A percentile compares a stretch with the other conserved stretches of the same genome.
phyloP scores from a whole-genome alignment of 2,329 filamentous ascomycete species.

The Nothophoma quercina region DNA sequence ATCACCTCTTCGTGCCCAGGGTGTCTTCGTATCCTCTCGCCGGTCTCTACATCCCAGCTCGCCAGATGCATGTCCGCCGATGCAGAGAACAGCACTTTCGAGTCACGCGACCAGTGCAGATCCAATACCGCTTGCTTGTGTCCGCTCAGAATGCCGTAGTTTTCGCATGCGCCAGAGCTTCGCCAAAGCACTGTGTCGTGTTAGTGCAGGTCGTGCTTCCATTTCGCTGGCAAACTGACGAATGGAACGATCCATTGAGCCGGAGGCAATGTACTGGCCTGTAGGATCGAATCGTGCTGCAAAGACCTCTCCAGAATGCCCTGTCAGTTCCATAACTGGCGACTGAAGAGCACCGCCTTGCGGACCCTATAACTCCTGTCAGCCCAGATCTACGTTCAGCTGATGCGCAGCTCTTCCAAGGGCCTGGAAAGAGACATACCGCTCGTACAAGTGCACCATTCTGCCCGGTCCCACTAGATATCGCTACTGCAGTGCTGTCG shows the following conservation, averaged over 20 bases:
- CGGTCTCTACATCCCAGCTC: constrained; percentile 93
- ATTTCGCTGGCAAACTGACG: constrained; percentile 60
- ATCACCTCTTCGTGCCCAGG: constrained; percentile 95
- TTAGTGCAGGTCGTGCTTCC: constrained; percentile 29
- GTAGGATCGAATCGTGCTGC: constrained; percentile 87
- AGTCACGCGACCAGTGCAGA: constrained; percentile 96
- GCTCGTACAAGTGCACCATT: constrained; percentile 72
- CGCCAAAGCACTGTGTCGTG: constrained; percentile 80
- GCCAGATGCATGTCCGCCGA: constrained; percentile 93
- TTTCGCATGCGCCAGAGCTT: constrained; percentile 90
- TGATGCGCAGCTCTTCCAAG: constrained; percentile 14
- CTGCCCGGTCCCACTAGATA: constrained; percentile 63
- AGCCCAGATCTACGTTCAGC: constrained; percentile 36
- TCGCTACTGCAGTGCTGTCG: constrained; percentile 62
- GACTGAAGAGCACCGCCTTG: constrained; percentile 85
- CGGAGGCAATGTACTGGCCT: constrained; percentile 88
- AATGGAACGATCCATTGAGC: constrained; percentile 92
- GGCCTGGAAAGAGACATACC: constrained; percentile 63
- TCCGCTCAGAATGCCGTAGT: constrained; percentile 87
- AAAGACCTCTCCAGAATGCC: constrained; percentile 84
- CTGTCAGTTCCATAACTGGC: constrained; percentile 91
- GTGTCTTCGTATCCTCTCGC: constrained; percentile 89
- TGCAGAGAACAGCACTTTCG: constrained; percentile 86
- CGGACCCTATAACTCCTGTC: constrained; percentile 65
- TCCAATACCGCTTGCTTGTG: constrained; percentile 93